Evolutionary conservation across 2,329 filamentous ascomycete species (phyloP), one percentile per base, ranked within the genome.

Genomic region (Curvularia spicifera): DNA sequence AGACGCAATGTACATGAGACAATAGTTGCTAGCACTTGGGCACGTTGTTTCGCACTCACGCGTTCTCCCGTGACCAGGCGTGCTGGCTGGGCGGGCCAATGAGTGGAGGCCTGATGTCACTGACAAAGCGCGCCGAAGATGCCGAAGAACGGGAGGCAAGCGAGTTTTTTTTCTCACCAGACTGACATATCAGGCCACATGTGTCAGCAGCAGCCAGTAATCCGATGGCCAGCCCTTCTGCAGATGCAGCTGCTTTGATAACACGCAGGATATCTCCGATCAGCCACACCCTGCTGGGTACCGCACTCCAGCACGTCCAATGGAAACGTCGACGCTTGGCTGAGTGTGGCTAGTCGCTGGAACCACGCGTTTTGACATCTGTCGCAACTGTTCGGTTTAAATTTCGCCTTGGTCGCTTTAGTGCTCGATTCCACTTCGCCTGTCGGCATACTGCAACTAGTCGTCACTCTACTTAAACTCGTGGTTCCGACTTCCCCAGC

Each of bases 361-460:
- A 40, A 47, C 64, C 65, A 52, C 44, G 53, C 61, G 63, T 67
- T 66, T 67, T 59, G 65, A 66, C 60, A 62, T 71, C 56, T 66
- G 64, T 70, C 58, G 64, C 65, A 70, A 69, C 67, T 71, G 67
- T 68, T 73, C 65, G 71, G 69, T 63, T 53, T 49, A 40, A 48
- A 35, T 46, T 48, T 51, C 40, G 60, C 54, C 51, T 50, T 49
- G 51, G 42, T 49, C 40, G 60, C 51, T 60, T 46, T 40, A 3
- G 53, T 35, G 26, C 53, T 51, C 52, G 57, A 29, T 55, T 57
- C 44, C 57, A 56, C 54, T 49, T 64, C 54, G 40, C 50, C 26
- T 53, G 31, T 37, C 5, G 31, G 22, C 51, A 42, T 51, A 44
- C 31, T 31, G 51, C 51, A 24, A 24, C 8, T 44, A 49, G 39